Evolutionary conservation across 1,139 yeast genomes (phyloP).

Genomic region (Kurtzmaniella quercitrusa): DNA sequence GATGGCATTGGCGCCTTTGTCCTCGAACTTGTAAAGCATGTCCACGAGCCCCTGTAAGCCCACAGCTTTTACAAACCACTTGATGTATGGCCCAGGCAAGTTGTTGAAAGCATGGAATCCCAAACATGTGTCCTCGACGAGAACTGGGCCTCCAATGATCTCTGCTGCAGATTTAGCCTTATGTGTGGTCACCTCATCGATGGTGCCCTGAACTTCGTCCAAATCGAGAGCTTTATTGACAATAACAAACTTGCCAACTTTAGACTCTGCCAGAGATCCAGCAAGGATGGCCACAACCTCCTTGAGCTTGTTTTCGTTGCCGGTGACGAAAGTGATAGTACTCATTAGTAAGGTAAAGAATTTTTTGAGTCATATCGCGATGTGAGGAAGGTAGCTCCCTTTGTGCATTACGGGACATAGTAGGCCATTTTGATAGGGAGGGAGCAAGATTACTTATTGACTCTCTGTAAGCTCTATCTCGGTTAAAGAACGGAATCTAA

Average conservation of each 20-base stretch:
- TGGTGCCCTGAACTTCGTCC: conserved; percentile 87
- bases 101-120: conserved; percentile 74
- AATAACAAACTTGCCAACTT: conserved; percentile 52
- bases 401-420: too few relatives aligned
- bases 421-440: too few relatives aligned
- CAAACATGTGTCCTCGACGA: conserved; percentile 93
- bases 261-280: conserved; percentile 18
- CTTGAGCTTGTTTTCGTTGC: conserved; percentile 80
- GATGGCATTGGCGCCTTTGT: conserved; percentile 81
- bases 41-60: conserved; percentile 74
- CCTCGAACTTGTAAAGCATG: conserved; percentile 74
- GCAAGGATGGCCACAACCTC: conserved; percentile 78
- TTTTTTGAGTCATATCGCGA: background rate
- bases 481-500: too few relatives aligned
- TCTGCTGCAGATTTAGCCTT: conserved; percentile 79
- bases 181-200: conserved; percentile 74
- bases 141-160: conserved; percentile 61
- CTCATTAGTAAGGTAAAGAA: conserved; percentile 3
- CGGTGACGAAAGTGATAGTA: conserved; percentile 68
- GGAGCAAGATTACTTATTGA: too few relatives aligned
- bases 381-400: too few relatives aligned
- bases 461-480: too few relatives aligned
- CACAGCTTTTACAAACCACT: conserved; percentile 78
- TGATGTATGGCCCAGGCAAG: conserved; percentile 88
- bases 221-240: conserved; percentile 67